Conservation (phyloP, 768 basidiomycete species). For the Auriscalpium microsporum region DNA sequence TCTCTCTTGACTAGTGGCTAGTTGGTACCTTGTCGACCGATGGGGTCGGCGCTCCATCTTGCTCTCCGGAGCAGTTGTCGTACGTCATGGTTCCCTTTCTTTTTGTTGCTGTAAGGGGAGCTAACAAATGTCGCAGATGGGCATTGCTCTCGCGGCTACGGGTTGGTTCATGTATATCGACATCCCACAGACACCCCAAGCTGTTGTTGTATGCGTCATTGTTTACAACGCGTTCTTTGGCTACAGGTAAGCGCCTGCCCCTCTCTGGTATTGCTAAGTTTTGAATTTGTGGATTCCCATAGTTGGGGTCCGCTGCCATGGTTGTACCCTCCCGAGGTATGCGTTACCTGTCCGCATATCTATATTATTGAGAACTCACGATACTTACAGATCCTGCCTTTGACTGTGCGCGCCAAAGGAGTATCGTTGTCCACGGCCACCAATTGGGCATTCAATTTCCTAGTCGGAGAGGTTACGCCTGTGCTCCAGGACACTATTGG, state of each 20-base stretch:
- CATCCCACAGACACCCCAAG: constrained; percentile 73
- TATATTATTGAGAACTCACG: constrained; percentile 1
- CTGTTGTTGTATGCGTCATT: constrained; percentile 84
- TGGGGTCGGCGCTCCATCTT: constrained; percentile 86
- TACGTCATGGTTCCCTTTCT: constrained; percentile 26
- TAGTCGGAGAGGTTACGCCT: constrained; percentile 85
- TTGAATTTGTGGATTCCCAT: neutral
- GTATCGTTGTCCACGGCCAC: constrained; percentile 91
- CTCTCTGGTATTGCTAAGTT: neutral
- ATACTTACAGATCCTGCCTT: constrained; percentile 70
- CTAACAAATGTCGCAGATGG: constrained; percentile 49
- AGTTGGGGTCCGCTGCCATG: constrained; percentile 88
- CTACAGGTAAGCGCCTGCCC: constrained; percentile 45
- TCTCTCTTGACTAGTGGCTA: constrained; percentile 23
- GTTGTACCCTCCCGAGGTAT: constrained; percentile 80
- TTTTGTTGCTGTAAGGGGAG: neutral
- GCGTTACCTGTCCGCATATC: neutral
- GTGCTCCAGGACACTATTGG: constrained; percentile 77
- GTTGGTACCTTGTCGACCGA: constrained; percentile 91
- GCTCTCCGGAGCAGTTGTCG: constrained; percentile 74
- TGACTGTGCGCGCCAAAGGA: constrained; percentile 87
- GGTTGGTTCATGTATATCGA: constrained; percentile 96
- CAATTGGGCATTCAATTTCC: constrained; percentile 77
- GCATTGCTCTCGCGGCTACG: constrained; percentile 63
- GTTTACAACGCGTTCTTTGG: constrained; percentile 93